A percentile compares a stretch with the other conserved stretches of the same genome.
Conservation (phyloP, 129 eudicot species). For the Kitagawia praeruptora region DNA sequence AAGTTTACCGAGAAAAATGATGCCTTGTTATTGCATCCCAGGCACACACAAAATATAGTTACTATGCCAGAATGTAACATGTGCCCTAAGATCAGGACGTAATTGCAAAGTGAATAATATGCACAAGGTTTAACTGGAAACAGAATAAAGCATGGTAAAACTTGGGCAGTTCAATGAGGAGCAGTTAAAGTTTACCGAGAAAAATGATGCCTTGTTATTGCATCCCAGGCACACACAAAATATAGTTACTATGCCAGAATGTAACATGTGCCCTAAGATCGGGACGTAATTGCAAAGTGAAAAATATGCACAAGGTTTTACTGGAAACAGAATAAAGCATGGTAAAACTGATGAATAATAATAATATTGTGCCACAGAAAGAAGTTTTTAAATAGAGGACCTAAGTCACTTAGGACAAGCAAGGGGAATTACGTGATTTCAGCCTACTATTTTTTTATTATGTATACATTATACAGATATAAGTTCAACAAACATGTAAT, state of each 20-base stretch:
- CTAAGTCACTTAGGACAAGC: not conserved
- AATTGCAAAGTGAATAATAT: not conserved
- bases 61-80: not conserved
- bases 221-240: not conserved
- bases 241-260: not conserved
- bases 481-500: not conserved
- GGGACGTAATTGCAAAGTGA: not conserved
- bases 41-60: not conserved
- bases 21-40: not conserved
- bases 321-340: not conserved
- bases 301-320: not conserved
- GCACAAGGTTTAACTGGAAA: not conserved
- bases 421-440: not conserved
- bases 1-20: not conserved
- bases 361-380: not conserved
- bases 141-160: not conserved
- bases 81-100: not conserved
- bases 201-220: not conserved
- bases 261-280: not conserved
- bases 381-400: not conserved
- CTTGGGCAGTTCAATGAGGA: not conserved
- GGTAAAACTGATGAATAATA: not conserved
- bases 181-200: not conserved
- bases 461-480: not conserved
- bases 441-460: not conserved